Evolutionary conservation across 768 basidiomycete species (phyloP).

Genomic region (Tubosaeta sp.): DNA sequence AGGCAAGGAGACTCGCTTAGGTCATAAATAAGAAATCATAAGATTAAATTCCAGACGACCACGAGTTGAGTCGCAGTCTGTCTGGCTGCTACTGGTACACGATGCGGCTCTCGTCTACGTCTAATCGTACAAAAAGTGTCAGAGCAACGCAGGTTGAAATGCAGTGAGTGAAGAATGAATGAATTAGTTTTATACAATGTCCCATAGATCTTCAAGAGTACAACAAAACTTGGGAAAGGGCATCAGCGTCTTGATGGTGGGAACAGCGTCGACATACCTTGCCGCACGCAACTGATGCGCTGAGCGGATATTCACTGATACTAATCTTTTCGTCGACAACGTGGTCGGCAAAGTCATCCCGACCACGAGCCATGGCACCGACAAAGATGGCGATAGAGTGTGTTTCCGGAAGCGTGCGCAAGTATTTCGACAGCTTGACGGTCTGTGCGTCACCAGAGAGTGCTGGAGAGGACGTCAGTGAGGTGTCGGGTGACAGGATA

Average conservation of each 20-base stretch:
- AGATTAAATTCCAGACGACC: constrained; percentile 30
- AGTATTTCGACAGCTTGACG: constrained; percentile 73
- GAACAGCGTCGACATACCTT: constrained; percentile 57
- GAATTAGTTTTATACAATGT: constrained; percentile 54
- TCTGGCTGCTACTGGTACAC: constrained; percentile 24
- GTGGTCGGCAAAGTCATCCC: constrained; percentile 95
- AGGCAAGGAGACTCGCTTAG: constrained; percentile 9
- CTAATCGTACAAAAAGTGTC: constrained; percentile 10
- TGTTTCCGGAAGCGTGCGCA: constrained; percentile 80
- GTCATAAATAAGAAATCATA: constrained; percentile 19
- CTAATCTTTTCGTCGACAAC: constrained; percentile 95
- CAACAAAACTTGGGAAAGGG: constrained; percentile 67
- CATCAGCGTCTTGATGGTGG: constrained; percentile 1
- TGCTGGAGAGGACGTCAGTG: constrained; percentile 42
- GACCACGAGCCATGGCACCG: constrained; percentile 96
- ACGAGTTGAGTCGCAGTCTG: constrained; percentile 33
- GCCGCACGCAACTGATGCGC: constrained; percentile 93
- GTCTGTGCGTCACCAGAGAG: constrained; percentile 89
- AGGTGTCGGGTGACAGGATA: not conserved
- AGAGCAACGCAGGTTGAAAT: constrained; percentile 33
- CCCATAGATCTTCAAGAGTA: constrained; percentile 92
- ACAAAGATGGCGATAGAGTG: constrained; percentile 94
- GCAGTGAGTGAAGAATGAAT: constrained; percentile 14
- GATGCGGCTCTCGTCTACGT: constrained; percentile 9
- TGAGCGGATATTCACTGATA: constrained; percentile 90